Conservation (phyloP, 2,329 filamentous ascomycete genomes). For the Aspergillus latus region DNA sequence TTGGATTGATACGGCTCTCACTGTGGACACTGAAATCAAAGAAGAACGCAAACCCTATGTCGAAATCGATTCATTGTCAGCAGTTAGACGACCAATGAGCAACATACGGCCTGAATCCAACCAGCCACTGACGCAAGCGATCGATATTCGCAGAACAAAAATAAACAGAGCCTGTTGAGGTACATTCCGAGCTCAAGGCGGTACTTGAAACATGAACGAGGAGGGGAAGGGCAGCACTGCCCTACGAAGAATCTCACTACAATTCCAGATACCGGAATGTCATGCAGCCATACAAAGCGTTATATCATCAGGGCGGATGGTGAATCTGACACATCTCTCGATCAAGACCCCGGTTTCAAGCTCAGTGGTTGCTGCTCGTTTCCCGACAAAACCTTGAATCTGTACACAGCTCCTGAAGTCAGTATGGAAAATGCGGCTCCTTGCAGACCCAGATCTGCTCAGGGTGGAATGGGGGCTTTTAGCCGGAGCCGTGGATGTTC, state of each 20-base stretch:
- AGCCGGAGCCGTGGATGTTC: constrained; percentile 12
- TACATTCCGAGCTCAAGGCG: constrained; percentile 10
- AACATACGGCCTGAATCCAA: background rate
- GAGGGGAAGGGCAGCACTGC: constrained; percentile 3
- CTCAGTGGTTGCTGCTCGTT: constrained; percentile 14
- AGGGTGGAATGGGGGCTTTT: constrained; percentile 8
- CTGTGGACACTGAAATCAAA: background rate
- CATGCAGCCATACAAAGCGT: constrained; percentile 7
- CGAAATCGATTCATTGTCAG: background rate
- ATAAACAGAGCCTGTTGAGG: background rate
- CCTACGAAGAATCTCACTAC: constrained; percentile 1
- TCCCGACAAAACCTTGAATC: background rate
- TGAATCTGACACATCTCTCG: constrained; percentile 15
- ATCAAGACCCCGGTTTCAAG: constrained; percentile 9
- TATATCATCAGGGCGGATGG: constrained; percentile 17
- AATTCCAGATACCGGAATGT: background rate
- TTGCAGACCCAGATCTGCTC: constrained; percentile 15
- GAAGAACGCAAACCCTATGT: background rate
- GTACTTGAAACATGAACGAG: constrained; percentile 17
- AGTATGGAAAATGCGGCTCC: background rate
- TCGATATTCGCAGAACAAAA: background rate
- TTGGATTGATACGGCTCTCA: too few species aligned
- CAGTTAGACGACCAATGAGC: too few species aligned
- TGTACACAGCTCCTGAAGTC: background rate
- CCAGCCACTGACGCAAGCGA: background rate